Base-by-base conservation (phyloP, 768 basidiomycete species). In the Podaxis sp. region DNA sequence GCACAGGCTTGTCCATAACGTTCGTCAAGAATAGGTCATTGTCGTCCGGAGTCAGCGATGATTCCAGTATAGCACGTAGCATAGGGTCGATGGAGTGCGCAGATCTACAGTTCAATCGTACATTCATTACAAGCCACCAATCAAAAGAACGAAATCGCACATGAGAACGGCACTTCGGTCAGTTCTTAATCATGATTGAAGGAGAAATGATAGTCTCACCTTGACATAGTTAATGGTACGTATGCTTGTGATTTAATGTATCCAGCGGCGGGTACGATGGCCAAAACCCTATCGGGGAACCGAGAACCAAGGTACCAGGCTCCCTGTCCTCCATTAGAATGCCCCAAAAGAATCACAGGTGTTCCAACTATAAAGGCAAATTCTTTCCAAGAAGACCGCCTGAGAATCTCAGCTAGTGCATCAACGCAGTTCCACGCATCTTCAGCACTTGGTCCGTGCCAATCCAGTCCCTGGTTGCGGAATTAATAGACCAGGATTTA, bases 301-400 rank as follows among this genome's bases (percentile, higher is more conserved):
- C 90, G 79, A 27, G 87, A 82, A 13, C 90, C 86, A 17, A 90
- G 69, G 71, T 93, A 88, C 91, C 93, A 94, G 2, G 88, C 80
- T 0, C 94, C 94, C 73, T 96, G 95, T 12, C 94, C 94, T 29
- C 94, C 94, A 71, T 97, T 97, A 2, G 94, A 96, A 71, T 97
- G 94, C 0, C 95, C 94, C 37, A 94, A 77, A n/a, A 94, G 69
- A n/a, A 89, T 75, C 7, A 86, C 83, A 29, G 77, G 78, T 2
- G 80, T 78, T 29, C 77, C 65, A 0, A 67, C 13, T 33, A 68
- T 63, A 47, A 84, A 78, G 17, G 63, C 66, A 78, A 82, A 83
- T 15, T 68, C 41, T 59, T 72, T 67, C 84, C 82, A 84, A 24
- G 67, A 55, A 15, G 71, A 71, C 3, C 59, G 57, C 6, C 74